Percentiles rank a stretch among this genome's conserved stretches.
Conservation (phyloP, 371 early-diverging fungal species). For the Mucor mucedo region DNA sequence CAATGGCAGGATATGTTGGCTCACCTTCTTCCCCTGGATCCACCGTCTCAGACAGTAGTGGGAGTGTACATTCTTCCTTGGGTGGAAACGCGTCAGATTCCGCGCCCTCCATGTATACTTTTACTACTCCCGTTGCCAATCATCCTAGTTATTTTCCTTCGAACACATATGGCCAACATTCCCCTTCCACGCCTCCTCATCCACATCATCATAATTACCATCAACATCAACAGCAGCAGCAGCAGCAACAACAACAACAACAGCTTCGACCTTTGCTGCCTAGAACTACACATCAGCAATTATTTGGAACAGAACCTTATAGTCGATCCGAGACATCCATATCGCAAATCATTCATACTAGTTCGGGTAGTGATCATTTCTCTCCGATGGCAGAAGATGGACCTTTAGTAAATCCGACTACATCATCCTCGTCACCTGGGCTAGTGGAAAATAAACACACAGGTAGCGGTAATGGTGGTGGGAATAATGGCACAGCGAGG, state of each 20-base stretch:
- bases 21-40: constrained; percentile 50
- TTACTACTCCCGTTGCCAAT: constrained; percentile 7
- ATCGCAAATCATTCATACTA: constrained; percentile 2
- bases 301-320: not conserved
- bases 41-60: constrained; percentile 43
- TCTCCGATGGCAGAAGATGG: constrained; percentile 31
- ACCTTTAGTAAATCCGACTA: not conserved
- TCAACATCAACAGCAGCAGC: constrained; percentile 3
- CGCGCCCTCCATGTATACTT: constrained; percentile 16
- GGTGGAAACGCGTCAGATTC: constrained; percentile 8
- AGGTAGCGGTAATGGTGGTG: not conserved
- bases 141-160: constrained; percentile 22
- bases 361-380: constrained; percentile 1
- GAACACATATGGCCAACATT: not conserved
- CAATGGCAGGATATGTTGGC: constrained; percentile 23
- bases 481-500: constrained; percentile 6
- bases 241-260: constrained; percentile 17
- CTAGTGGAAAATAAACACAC: too few species aligned
- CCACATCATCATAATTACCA: too few species aligned
- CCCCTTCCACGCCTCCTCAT: not conserved
- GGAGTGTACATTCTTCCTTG: constrained; percentile 30
- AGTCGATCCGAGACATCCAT: constrained; percentile 13
- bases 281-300: constrained; percentile 16
- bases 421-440: too few species aligned
- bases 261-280: constrained; percentile 19